Base-by-base conservation (phyloP, 1,284 basidiomycete genomes). In the Naganishia sp. region DNA sequence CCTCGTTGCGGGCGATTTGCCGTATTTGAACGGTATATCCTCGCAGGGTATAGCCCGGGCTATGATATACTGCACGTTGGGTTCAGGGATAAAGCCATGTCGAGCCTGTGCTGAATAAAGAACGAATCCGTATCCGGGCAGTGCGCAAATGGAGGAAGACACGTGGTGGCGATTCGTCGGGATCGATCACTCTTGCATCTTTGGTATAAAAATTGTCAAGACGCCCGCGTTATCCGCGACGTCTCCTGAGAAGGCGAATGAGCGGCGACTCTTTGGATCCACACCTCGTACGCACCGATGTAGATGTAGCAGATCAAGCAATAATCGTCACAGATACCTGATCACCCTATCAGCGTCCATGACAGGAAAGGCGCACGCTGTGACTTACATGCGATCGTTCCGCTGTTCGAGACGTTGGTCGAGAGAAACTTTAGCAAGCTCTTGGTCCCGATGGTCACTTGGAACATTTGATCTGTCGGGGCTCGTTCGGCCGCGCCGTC, bases 221-320 rank as follows among this genome's bases (percentile, higher is more conserved):
- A 94, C 90, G 1, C 91, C 92, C 49, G 90, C 90, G 0, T 88
- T 86, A 68, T 92, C 88, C 15, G 86, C 85, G 13, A 88, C 83
- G 54, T 91, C 89, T 9, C 92, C 79, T 80, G 65, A 3, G 3
- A 18, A 50, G 1, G 7, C 49, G 42, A 16, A 39, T 28, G 6
- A 59, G 48, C 21, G 23, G 3, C 18, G 39, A 4, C n/a, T 64
- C 45, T 52, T 52, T 60, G 36, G 21, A 46, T 13, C n/a, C 7
- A 15, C 21, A 33, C 31, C 0, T 6, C 4, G 46, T n/a, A 53
- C 78, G 64, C 15, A 79, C 80, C 92, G 61, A 94, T 90, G 74
- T 94, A 94, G 45, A 94, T 90, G 71, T 94, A 94, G 48, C 92
- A 84, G 69, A 94, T 94, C 71, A 92, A 82, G 75, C 90, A 93